phyloP scores from a whole-genome alignment of 306 rosid genomes.

The Inga leiocalycina region DNA sequence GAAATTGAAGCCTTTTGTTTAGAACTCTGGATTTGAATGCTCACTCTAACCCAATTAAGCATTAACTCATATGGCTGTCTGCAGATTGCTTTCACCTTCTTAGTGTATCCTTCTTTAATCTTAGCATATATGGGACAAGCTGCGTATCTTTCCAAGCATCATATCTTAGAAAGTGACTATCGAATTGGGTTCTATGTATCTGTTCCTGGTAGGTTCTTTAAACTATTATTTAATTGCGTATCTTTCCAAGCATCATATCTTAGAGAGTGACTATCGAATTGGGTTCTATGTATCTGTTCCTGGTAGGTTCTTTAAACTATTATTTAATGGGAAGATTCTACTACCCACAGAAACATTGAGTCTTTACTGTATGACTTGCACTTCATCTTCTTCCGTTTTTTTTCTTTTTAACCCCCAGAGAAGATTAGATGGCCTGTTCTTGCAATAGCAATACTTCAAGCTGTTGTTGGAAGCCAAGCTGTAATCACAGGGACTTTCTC shows the following conservation, averaged over 20 bases:
- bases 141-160: conserved; percentile 94
- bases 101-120: conserved; percentile 89
- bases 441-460: conserved; percentile 91
- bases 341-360: neutral
- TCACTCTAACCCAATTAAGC: conserved; percentile 8
- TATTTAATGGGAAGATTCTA: neutral
- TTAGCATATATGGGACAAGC: conserved; percentile 99
- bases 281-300: conserved; percentile 97
- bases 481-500: conserved; percentile 95
- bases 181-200: conserved; percentile 92
- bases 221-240: conserved; percentile 39
- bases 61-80: conserved; percentile 42
- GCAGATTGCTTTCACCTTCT: conserved; percentile 94
- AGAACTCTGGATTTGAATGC: neutral
- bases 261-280: conserved; percentile 65
- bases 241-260: conserved; percentile 77
- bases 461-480: conserved; percentile 99
- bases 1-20: conserved; percentile 27
- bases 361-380: conserved; percentile 29
- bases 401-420: conserved; percentile 39
- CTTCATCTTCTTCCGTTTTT: neutral
- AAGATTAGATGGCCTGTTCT: conserved; percentile 89
- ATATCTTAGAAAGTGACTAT: conserved; percentile 56
- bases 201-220: conserved; percentile 75
- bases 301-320: conserved; percentile 52